Conservation (phyloP, 2,329 filamentous ascomycete genomes). For the Arthroderma sp. region DNA sequence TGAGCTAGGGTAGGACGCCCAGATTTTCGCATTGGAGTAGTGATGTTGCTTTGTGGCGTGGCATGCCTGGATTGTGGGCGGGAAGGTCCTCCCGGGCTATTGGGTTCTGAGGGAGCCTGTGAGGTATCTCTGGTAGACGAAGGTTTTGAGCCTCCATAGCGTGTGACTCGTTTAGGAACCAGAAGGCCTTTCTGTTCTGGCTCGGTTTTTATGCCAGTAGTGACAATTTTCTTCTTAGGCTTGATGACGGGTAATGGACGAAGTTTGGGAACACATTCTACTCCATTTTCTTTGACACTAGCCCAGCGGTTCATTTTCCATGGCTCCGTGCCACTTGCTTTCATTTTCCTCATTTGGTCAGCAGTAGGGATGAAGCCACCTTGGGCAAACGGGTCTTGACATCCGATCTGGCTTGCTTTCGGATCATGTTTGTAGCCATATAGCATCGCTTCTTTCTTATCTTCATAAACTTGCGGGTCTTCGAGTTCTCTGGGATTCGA, state of each 20-base stretch:
- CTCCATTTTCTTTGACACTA: conserved; percentile 26
- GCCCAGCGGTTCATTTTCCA: conserved; percentile 34
- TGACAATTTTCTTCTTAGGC: conserved; percentile 19
- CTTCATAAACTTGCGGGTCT: conserved; percentile 41
- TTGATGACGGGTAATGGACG: conserved; percentile 19
- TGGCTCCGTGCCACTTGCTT: conserved; percentile 24
- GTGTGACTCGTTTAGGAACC: conserved; percentile 8
- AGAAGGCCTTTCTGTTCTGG: not conserved
- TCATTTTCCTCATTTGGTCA: conserved; percentile 32
- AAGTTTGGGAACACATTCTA: conserved; percentile 28
- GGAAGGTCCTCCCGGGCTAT: conserved; percentile 8
- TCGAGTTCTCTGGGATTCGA: conserved; percentile 42
- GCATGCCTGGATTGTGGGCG: conserved; percentile 12
- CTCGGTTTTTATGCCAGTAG: conserved; percentile 3
- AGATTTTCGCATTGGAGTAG: conserved; percentile 22
- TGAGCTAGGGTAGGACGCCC: conserved; percentile 8
- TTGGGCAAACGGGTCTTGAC: conserved; percentile 47
- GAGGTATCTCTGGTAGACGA: conserved; percentile 11
- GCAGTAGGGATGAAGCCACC: conserved; percentile 36
- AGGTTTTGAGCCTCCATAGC: conserved; percentile 13
- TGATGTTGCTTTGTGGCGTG: conserved; percentile 9
- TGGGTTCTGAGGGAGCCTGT: conserved; percentile 11
- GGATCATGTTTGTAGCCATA: conserved; percentile 49
- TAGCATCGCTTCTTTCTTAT: conserved; percentile 48
- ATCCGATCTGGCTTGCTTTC: conserved; percentile 35